Base-by-base conservation (phyloP, 2,329 filamentous ascomycete species). In the Didymella pinodella region DNA sequence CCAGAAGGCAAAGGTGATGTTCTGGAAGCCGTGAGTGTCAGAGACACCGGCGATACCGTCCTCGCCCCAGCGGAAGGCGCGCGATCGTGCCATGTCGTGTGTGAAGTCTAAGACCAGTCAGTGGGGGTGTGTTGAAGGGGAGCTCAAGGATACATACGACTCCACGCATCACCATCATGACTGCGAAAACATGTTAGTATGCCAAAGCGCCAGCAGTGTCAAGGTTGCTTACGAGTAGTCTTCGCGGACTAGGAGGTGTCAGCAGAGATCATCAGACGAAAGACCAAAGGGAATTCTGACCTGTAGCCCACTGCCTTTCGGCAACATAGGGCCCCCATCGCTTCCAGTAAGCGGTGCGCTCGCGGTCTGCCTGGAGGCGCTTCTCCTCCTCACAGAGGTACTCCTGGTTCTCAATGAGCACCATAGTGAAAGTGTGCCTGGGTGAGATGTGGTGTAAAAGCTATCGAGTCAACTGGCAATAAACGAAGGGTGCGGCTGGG, bases 1-100 rank as follows among this genome's bases (percentile, higher is more conserved):
- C 94, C 94, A 98, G 77, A 98, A 98, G 51, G 92, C 88, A 82
- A 98, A 97, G 3, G 91, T 92, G 77, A 98, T 90, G 77, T 98
- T 96, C 79, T 97, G 91, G 54, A 90, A 81, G 61, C 93, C 93
- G 75, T 98, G 94, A 16, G 91, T 92, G 76, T 97, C 93, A n/a
- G 83, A 96, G 28, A 98, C 93, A 75, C 94, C 94, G 56, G 94
- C 93, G 79, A 98, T 98, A 64, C 94, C 94, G 75, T 98, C 94
- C 75, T 98, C 94, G 62, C 94, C 94, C 94, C 94, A 98, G 72
- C 94, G 87, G 77, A 93, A 98, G 62, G 92, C 87, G 78, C 94
- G 88, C 60, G 91, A 93, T 69, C 93, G 87, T 54, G 95, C 91
- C 79, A 97, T 89, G 62, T 97, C 93, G 80, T 98, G 93, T 28